A percentile compares a stretch with the other conserved stretches of the same genome.
phyloP scores from a whole-genome alignment of 805 yeast species.

The Metschnikowia colocasiae region DNA sequence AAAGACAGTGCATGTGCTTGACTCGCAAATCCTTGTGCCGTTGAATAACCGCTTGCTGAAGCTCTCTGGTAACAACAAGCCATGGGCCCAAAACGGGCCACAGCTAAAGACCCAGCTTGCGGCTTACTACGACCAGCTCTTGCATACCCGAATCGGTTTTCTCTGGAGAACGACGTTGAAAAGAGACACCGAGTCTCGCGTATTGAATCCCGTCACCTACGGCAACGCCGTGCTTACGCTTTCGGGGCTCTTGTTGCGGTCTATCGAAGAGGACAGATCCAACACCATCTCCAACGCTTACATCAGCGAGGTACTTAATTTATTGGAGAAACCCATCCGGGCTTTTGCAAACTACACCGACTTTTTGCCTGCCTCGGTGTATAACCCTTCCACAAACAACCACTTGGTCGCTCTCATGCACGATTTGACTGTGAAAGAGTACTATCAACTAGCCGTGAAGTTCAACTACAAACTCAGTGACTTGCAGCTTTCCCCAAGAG shows the following conservation, averaged over 20 bases:
- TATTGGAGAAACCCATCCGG: constrained; percentile 56
- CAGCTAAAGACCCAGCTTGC: background rate
- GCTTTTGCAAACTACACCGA: constrained; percentile 38
- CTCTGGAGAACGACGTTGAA: constrained; percentile 38
- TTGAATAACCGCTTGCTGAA: constrained; percentile 1
- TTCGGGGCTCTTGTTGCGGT: constrained; percentile 53
- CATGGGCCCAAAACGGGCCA: background rate
- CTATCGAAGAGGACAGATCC: constrained; percentile 61
- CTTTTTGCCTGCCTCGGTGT: constrained; percentile 43
- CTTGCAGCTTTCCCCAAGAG: constrained; percentile 57
- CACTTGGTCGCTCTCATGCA: constrained; percentile 55
- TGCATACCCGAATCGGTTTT: constrained; percentile 32
- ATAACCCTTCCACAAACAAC: constrained; percentile 21
- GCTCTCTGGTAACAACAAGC: background rate
- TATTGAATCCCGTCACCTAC: constrained; percentile 53
- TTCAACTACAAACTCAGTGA: constrained; percentile 64
- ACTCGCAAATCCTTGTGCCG: background rate
- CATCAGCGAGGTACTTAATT: constrained; percentile 55
- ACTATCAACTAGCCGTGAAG: constrained; percentile 59
- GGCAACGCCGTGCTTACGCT: constrained; percentile 64
- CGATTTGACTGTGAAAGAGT: constrained; percentile 61
- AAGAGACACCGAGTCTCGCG: constrained; percentile 57
- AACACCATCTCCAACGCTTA: constrained; percentile 48
- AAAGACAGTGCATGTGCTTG: background rate
- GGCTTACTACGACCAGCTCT: constrained; percentile 24